Conservation (phyloP, 2,329 filamentous ascomycete species). For the Thielaviopsis ethacetica region DNA sequence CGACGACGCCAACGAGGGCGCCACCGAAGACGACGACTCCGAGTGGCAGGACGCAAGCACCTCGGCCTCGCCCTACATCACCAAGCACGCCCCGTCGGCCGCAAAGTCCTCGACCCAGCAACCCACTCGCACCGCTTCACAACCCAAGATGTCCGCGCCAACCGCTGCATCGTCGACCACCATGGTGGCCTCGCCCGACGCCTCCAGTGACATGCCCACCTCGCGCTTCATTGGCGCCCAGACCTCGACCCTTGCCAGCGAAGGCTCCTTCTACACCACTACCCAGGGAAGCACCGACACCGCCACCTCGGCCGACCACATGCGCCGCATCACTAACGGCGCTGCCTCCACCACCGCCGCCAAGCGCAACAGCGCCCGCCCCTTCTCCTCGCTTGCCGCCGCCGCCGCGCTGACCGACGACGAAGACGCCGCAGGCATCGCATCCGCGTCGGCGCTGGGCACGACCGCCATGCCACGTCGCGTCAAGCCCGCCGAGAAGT, state of each 20-base stretch:
- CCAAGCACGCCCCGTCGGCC: slow-evolving; percentile 11
- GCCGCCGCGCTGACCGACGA: slow-evolving; percentile 15
- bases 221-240: slow-evolving; percentile 42
- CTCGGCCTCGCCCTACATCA: slow-evolving; percentile 39
- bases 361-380: background rate
- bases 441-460: slow-evolving; percentile 19
- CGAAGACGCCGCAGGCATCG: slow-evolving; percentile 19
- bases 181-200: slow-evolving; percentile 10
- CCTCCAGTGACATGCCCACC: slow-evolving; percentile 28
- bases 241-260: slow-evolving; percentile 31
- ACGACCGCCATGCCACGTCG: background rate
- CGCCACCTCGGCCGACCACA: slow-evolving; percentile 18
- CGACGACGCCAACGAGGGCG: slow-evolving; percentile 29
- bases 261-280: slow-evolving; percentile 35
- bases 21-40: slow-evolving; percentile 29
- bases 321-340: slow-evolving; percentile 21
- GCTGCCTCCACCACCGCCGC: background rate
- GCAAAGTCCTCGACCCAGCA: background rate
- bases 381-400: background rate
- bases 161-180: slow-evolving; percentile 1
- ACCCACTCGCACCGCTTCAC: background rate
- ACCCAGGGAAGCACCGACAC: slow-evolving; percentile 16
- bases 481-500: slow-evolving; percentile 35
- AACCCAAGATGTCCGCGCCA: slow-evolving; percentile 1
- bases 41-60: slow-evolving; percentile 53